Evolutionary conservation across 352 stramenopile genomes (phyloP).

Genomic region (Pythium aphanidermatum): DNA sequence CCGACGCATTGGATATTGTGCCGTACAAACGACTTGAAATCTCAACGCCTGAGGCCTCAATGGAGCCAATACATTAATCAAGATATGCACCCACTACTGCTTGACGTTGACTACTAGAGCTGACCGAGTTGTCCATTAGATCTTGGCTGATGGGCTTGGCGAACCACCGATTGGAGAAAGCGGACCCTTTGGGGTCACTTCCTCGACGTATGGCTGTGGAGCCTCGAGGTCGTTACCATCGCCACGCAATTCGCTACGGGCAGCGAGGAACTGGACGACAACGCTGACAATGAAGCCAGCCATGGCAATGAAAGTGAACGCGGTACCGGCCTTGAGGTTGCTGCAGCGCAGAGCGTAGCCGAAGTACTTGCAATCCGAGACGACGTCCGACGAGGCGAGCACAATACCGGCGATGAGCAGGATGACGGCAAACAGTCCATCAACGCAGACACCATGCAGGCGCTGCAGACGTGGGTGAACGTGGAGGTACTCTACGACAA

Average conservation of each 20-base stretch:
- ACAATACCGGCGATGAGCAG: slow-evolving; percentile 52
- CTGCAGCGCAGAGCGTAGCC: slow-evolving; percentile 27
- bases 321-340: slow-evolving; percentile 40
- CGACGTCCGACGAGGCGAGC: slow-evolving; percentile 39
- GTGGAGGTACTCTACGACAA: slow-evolving; percentile 45
- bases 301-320: slow-evolving; percentile 48
- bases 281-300: slow-evolving; percentile 21
- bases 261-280: slow-evolving; percentile 15
- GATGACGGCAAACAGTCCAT: slow-evolving; percentile 30
- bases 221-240: slow-evolving; percentile 1
- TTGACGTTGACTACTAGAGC: no score
- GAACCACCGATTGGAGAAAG: slow-evolving; percentile 7
- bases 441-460: slow-evolving; percentile 23
- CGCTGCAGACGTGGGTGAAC: slow-evolving; percentile 21
- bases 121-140: no score
- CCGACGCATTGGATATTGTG: no score
- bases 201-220: slow-evolving; percentile 1
- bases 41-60: no score
- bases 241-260: no score
- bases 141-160: slow-evolving; percentile 8
- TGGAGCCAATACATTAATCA: no score
- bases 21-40: no score
- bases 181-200: slow-evolving; percentile 4
- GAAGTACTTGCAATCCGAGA: slow-evolving; percentile 33
- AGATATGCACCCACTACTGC: no score